Base-by-base conservation (phyloP, 192 early-diverging fungal species). In the Backusella luteola region DNA sequence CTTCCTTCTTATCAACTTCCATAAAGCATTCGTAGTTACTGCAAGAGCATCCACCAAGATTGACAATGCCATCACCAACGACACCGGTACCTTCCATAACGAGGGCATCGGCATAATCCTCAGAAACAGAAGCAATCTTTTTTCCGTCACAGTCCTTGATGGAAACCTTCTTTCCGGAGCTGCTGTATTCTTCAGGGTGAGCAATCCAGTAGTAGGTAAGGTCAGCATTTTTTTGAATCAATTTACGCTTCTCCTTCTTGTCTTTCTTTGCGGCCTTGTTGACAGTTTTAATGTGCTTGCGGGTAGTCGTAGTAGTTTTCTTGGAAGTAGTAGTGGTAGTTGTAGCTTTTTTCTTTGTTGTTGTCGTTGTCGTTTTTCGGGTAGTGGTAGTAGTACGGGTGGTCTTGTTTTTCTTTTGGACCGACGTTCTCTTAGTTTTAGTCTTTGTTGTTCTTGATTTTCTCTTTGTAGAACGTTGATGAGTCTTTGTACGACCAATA, bases 171-270 rank as follows among this genome's bases (percentile, higher is more conserved):
- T 73, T 76, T 6, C 77, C 77, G 0, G 46, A 42, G 9, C 11
- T 19, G 2, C 32, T 41, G 44, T 83, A 83, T 4, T 76, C 74
- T 32, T 70, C 59, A 46, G 73, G 77, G 52, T 68, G 52, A 74
- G 81, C 81, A 76, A 83, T 83, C 81, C 81, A 83, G 66, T 83
- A 83, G 52, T 83, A 83, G 32, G 81, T 83, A 63, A 83, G 75
- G 9, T 71, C 81, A 39, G 74, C 68, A n/a, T 34, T 26, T 14
- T 66, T 76, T 70, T 83, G 81, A 26, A 83, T 26, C 14, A 76
- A 67, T 70, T 83, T 79, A n/a, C 77, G 73, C 9, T 79, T 66
- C 23, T 79, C 78, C 32, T 59, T 70, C 19, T 36, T 52, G n/a
- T 59, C 56, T 29, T 63, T 63, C 26, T 26, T 63, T 11, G 56